These are phyloP conservation scores for Pezicula rhizophila DNA, from an alignment of 2,329 filamentous ascomycete species.

Conservation along the genomic window DNA sequence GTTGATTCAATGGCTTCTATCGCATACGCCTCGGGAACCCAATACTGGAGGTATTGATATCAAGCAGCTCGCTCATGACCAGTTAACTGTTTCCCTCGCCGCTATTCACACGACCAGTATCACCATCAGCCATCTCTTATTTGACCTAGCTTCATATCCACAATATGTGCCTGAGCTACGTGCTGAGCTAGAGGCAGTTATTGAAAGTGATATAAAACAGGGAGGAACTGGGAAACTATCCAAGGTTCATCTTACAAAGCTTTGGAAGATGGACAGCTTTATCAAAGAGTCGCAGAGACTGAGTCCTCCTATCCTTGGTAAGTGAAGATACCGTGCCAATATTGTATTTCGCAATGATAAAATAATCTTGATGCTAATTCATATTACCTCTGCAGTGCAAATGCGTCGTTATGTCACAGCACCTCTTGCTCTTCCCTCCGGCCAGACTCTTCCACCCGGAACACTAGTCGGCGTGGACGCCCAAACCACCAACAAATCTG, in stretches of 20 bases:
- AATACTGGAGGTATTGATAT: background rate
- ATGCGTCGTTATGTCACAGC: background rate
- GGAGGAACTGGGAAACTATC: conserved; percentile 16
- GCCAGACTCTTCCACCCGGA: background rate
- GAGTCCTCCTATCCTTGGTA: background rate
- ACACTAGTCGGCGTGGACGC: background rate
- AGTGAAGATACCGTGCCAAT: background rate
- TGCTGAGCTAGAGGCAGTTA: conserved; percentile 17
- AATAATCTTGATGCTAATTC: background rate
- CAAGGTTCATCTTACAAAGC: conserved; percentile 8
- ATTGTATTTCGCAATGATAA: too few relatives aligned
- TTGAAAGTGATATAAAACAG: conserved; percentile 1
- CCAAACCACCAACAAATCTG: background rate
- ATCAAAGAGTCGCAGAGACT: conserved; percentile 27
- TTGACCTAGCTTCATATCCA: conserved; percentile 14
- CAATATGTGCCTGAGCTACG: conserved; percentile 13
- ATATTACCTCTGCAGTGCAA: background rate
- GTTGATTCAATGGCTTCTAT: background rate
- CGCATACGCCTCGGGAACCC: background rate
- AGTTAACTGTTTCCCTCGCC: background rate
- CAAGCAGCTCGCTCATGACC: background rate
- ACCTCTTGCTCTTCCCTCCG: background rate
- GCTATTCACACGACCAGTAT: conserved; percentile 16
- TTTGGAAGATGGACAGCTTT: conserved; percentile 25
- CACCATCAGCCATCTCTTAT: conserved; percentile 16